These are phyloP conservation scores for Cystobasidiopsis lactophilus DNA, from an alignment of 768 basidiomycete genomes.

Conservation along the genomic window DNA sequence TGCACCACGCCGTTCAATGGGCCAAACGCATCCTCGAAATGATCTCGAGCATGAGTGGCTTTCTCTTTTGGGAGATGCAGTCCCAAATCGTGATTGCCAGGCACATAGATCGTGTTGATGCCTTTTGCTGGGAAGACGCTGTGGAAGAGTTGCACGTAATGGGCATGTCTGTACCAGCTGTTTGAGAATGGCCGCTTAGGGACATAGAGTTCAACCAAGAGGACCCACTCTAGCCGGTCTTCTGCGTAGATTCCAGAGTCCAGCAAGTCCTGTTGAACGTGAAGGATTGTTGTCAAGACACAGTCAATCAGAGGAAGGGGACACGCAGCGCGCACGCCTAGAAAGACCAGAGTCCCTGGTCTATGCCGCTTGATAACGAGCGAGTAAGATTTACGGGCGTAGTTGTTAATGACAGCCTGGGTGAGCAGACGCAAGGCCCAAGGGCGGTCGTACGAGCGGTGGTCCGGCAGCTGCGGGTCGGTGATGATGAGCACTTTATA, in stretches of 20 bases:
- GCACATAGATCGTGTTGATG: constrained; percentile 31
- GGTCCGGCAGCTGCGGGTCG: no score
- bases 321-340: no score
- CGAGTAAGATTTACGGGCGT: constrained; percentile 3
- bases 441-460: no score
- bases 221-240: constrained; percentile 7
- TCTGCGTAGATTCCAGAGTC: constrained; percentile 8
- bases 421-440: no score
- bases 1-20: constrained; percentile 36
- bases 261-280: no score
- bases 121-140: constrained; percentile 1
- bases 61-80: constrained; percentile 19
- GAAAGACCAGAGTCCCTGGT: constrained; percentile 8
- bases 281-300: no score
- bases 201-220: no score
- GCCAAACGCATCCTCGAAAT: constrained; percentile 40
- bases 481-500: no score
- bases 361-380: constrained; percentile 5
- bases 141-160: constrained; percentile 41
- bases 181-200: no score
- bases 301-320: no score
- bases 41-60: background rate
- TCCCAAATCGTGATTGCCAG: constrained; percentile 84
- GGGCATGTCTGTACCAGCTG: constrained; percentile 49
- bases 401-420: background rate